Percentiles rank a stretch among this genome's conserved stretches.
Evolutionary conservation across 148 eudicot species (phyloP).

Genomic region (Euryodendron excelsum): DNA sequence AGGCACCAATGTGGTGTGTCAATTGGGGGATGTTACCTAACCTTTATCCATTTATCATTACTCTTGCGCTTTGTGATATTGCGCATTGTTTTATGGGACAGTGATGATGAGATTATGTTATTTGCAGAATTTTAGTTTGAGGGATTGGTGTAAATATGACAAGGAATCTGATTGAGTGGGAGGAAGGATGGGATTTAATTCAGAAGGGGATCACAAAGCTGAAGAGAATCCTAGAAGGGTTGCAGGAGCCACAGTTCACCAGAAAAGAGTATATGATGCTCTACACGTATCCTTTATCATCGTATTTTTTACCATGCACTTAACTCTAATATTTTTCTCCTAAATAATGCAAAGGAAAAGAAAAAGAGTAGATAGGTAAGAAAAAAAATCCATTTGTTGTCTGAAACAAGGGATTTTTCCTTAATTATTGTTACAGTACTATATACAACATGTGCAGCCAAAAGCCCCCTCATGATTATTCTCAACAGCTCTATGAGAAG

Average conservation of each 20-base stretch:
- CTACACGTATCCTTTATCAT: slow-evolving; percentile 26
- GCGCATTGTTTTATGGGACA: background rate
- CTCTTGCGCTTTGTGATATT: background rate
- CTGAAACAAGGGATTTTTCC: background rate
- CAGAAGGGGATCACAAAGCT: too few species aligned
- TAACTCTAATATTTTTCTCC: too few species aligned
- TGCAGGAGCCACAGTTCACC: too few species aligned
- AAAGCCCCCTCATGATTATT: slow-evolving; percentile 36
- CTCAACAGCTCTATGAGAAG: slow-evolving; percentile 33
- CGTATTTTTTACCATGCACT: background rate
- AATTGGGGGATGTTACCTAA: too few species aligned
- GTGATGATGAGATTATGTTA: background rate
- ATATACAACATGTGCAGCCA: slow-evolving; percentile 37
- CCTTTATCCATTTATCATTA: too few species aligned
- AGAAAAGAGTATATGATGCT: too few species aligned
- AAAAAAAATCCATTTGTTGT: too few species aligned
- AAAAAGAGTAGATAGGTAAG: too few species aligned
- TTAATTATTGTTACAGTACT: slow-evolving; percentile 16
- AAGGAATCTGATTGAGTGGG: background rate
- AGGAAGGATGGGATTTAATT: too few species aligned
- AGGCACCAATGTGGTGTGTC: too few species aligned
- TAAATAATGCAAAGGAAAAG: too few species aligned
- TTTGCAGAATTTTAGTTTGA: background rate
- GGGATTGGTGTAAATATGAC: slow-evolving; percentile 9
- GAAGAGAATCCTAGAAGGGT: too few species aligned